Evolutionary conservation across 768 basidiomycete species (phyloP).

Genomic region (Mycena latifolia): DNA sequence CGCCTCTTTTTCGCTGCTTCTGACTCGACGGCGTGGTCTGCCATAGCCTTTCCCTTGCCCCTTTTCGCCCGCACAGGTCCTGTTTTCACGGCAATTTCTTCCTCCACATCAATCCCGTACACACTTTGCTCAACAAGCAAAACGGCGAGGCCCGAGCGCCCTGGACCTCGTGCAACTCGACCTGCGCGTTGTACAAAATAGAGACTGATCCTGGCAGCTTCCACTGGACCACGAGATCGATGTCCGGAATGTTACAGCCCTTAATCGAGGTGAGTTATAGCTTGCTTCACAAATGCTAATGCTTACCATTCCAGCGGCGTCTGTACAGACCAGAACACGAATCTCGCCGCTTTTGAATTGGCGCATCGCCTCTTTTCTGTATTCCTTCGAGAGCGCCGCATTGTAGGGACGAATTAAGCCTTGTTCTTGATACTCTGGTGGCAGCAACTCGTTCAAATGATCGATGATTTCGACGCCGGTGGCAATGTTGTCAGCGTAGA

Average conservation of each 20-base stretch:
- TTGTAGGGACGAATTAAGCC: conserved; percentile 43
- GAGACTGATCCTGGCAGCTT: conserved; percentile 7
- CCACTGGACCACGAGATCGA: conserved; percentile 2
- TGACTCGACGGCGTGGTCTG: neutral
- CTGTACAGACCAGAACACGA: conserved; percentile 49
- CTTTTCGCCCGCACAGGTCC: too few species aligned
- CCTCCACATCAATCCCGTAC: neutral
- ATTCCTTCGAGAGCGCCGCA: conserved; percentile 37
- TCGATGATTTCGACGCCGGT: conserved; percentile 41
- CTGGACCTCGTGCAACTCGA: neutral
- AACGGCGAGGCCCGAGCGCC: neutral
- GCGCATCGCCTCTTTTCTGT: conserved; percentile 39
- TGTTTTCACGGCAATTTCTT: too few species aligned
- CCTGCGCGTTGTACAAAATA: neutral
- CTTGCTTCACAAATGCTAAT: conserved; percentile 46
- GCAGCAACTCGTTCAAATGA: conserved; percentile 27
- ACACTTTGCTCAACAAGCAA: conserved; percentile 1
- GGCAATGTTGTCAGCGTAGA: conserved; percentile 3
- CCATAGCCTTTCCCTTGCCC: neutral
- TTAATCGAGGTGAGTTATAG: neutral
- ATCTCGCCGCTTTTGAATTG: conserved; percentile 41
- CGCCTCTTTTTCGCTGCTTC: too few species aligned
- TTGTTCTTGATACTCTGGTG: too few species aligned
- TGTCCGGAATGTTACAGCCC: conserved; percentile 13
- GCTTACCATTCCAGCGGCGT: too few species aligned